Percentiles rank a stretch among this genome's conserved stretches.
phyloP scores from a whole-genome alignment of 495 filamentous ascomycete genomes.

The Neurospora sp. region DNA sequence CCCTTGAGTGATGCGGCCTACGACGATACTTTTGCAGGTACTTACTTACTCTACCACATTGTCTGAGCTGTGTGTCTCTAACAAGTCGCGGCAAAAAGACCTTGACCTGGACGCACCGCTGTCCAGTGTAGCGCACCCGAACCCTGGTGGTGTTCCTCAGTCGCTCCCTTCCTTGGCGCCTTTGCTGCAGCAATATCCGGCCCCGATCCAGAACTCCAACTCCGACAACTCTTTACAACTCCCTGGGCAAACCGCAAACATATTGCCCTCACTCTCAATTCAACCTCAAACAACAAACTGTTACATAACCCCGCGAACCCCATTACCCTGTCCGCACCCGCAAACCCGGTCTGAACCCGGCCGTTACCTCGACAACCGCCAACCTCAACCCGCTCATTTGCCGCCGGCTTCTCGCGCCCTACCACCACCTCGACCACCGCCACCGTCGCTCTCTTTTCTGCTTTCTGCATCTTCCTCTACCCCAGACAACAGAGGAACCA shows the following conservation, averaged over 20 bases:
- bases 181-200: not conserved
- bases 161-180: not conserved
- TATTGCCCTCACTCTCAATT: not conserved
- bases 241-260: not conserved
- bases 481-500: not conserved
- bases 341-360: not conserved
- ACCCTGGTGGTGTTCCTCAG: not conserved
- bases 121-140: not conserved
- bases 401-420: not conserved
- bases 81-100: not conserved
- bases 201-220: not conserved
- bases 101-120: not conserved
- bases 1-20: not conserved
- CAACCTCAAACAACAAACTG: not conserved
- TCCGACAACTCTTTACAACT: not conserved
- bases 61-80: not conserved
- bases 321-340: not conserved
- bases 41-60: not conserved
- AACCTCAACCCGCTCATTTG: not conserved
- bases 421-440: not conserved
- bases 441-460: not conserved
- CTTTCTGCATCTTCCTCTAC: not conserved
- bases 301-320: not conserved
- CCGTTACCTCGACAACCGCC: not conserved
- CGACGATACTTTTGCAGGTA: slow-evolving; percentile 6